Evolutionary conservation across 2,329 filamentous ascomycete genomes (phyloP).

Genomic region (Byssothecium circinans): DNA sequence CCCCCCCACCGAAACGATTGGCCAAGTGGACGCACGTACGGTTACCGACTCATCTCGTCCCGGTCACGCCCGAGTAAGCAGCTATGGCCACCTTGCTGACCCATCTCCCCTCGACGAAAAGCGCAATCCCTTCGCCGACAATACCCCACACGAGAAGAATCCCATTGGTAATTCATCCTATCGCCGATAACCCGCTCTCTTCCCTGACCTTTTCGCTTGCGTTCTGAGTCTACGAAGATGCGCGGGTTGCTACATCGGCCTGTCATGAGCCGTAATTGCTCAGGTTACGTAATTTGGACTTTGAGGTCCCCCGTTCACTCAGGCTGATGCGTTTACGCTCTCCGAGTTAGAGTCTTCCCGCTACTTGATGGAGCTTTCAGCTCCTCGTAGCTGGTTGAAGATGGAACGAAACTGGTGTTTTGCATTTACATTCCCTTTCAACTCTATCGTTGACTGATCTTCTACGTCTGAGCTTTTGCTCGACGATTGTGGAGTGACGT

Average conservation of each 20-base stretch:
- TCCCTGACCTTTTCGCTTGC: slow-evolving; percentile 52
- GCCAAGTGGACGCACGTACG: slow-evolving; percentile 46
- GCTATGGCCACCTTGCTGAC: slow-evolving; percentile 48
- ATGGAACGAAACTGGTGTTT: slow-evolving; percentile 41
- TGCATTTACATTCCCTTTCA: slow-evolving; percentile 28
- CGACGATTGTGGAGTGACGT: not conserved
- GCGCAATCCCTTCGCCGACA: slow-evolving; percentile 37
- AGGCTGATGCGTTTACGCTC: slow-evolving; percentile 40
- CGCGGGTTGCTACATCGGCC: slow-evolving; percentile 27
- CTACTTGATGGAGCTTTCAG: slow-evolving; percentile 44
- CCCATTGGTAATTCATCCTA: slow-evolving; percentile 44
- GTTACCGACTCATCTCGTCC: slow-evolving; percentile 48
- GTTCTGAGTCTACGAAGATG: slow-evolving; percentile 45
- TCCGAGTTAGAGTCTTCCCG: slow-evolving; percentile 33
- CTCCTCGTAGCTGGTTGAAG: slow-evolving; percentile 26
- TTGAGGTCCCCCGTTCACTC: slow-evolving; percentile 34
- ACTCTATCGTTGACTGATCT: slow-evolving; percentile 11
- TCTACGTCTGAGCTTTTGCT: slow-evolving; percentile 14
- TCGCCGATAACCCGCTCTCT: slow-evolving; percentile 38
- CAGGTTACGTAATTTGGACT: slow-evolving; percentile 45
- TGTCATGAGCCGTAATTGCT: slow-evolving; percentile 48
- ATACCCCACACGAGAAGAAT: slow-evolving; percentile 30
- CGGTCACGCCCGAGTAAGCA: slow-evolving; percentile 48
- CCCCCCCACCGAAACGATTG: slow-evolving; percentile 46
- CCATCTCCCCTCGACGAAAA: slow-evolving; percentile 47